Evolutionary conservation across 352 stramenopile genomes (phyloP).

Genomic region (Peronospora destructor): DNA sequence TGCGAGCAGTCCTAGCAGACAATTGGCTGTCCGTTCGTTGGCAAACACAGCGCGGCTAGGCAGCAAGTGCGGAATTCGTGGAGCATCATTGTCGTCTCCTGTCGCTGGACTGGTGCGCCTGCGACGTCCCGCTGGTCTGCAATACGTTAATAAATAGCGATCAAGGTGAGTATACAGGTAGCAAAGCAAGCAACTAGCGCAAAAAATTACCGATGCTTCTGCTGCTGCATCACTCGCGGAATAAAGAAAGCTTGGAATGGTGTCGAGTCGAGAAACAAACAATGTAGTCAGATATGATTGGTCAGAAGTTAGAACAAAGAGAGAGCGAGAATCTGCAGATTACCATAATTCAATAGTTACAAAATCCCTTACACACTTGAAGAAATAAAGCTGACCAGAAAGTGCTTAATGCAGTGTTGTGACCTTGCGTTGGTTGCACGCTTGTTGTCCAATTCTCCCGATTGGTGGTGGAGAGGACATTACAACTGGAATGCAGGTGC

Average conservation of each 20-base stretch:
- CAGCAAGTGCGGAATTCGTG: slow-evolving; percentile 20
- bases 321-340: background rate
- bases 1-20: slow-evolving; percentile 24
- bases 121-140: slow-evolving; percentile 9
- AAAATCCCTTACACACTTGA: background rate
- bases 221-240: slow-evolving; percentile 18
- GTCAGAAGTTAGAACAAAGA: slow-evolving; percentile 12
- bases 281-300: background rate
- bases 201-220: slow-evolving; percentile 13
- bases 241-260: slow-evolving; percentile 10
- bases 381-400: too few relatives aligned
- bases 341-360: background rate
- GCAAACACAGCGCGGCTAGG: slow-evolving; percentile 14
- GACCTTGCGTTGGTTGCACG: too few relatives aligned
- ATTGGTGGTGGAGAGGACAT: too few relatives aligned
- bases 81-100: slow-evolving; percentile 7
- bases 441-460: too few relatives aligned
- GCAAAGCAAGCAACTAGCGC: background rate
- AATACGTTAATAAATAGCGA: background rate
- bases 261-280: background rate
- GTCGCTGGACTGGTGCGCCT: slow-evolving; percentile 8
- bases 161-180: too few relatives aligned
- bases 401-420: too few relatives aligned
- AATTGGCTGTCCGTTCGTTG: slow-evolving; percentile 13
- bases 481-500: too few relatives aligned